phyloP scores from a whole-genome alignment of 768 basidiomycete genomes.

The Ramaria sp. region DNA sequence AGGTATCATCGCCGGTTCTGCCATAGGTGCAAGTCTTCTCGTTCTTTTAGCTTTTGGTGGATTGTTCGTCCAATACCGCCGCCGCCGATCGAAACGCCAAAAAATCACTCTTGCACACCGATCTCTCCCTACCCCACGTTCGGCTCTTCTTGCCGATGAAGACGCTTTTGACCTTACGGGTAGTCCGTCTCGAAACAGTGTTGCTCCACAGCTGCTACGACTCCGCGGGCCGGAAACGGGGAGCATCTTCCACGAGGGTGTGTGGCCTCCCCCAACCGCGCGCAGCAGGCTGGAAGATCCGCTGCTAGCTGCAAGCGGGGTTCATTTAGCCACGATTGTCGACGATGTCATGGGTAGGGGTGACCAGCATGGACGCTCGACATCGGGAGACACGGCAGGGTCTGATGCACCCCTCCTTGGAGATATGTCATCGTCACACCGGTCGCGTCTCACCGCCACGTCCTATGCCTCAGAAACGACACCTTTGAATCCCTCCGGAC shows the following conservation, averaged over 20 bases:
- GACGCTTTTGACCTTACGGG: slow-evolving; percentile 10
- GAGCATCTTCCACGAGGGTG: slow-evolving; percentile 14
- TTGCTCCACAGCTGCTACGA: slow-evolving; percentile 9
- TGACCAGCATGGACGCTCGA: slow-evolving; percentile 6
- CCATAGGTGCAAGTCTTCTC: slow-evolving; percentile 9
- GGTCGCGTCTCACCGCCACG: no score
- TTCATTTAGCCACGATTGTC: slow-evolving; percentile 8
- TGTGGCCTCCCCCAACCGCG: slow-evolving; percentile 12
- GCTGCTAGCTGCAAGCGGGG: slow-evolving; percentile 5
- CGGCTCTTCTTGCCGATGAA: slow-evolving; percentile 10
- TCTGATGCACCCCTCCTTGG: neutral
- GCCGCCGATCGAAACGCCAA: slow-evolving; percentile 7
- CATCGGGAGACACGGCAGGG: neutral
- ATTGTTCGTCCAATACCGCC: slow-evolving; percentile 5
- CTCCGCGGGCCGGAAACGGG: slow-evolving; percentile 11
- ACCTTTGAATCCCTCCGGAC: neutral
- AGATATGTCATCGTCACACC: neutral
- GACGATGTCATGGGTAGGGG: slow-evolving; percentile 8
- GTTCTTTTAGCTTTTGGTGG: slow-evolving; percentile 5
- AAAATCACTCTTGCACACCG: slow-evolving; percentile 3
- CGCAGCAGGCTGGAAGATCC: slow-evolving; percentile 12
- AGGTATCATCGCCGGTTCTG: slow-evolving; percentile 11
- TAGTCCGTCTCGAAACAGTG: neutral
- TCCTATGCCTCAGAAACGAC: neutral
- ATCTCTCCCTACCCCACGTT: slow-evolving; percentile 10